A percentile compares a stretch with the other conserved stretches of the same genome.
Conservation (phyloP, 768 basidiomycete species). For the Mycena galericulata region DNA sequence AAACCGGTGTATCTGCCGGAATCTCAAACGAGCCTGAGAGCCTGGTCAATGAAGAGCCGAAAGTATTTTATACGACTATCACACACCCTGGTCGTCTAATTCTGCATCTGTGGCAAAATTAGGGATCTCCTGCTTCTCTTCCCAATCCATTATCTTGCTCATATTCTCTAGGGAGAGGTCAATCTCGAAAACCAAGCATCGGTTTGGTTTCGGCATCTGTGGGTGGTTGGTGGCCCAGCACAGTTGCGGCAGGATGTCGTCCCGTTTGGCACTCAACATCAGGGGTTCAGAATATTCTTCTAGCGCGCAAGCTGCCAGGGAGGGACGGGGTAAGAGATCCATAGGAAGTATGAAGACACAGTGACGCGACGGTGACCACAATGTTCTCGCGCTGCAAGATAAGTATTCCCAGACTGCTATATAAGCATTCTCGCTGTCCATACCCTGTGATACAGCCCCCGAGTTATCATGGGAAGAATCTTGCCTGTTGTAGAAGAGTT, state of each 20-base stretch:
- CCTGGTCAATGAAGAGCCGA: not conserved
- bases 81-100: not conserved
- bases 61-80: not conserved
- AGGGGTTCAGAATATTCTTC: no score
- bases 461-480: no score
- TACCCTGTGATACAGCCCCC: no score
- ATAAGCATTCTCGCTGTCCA: no score
- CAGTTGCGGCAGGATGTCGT: not conserved
- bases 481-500: no score
- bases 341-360: no score
- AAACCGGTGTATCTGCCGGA: not conserved
- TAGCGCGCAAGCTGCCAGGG: no score
- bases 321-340: no score
- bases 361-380: no score
- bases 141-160: not conserved
- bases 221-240: slow-evolving; percentile 7
- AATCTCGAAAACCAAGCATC: not conserved
- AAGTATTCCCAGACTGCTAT: no score
- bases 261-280: no score
- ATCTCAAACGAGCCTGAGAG: not conserved
- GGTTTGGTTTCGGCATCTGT: not conserved
- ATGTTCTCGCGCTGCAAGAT: no score
- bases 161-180: not conserved
- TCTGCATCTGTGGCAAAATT: slow-evolving; percentile 9
- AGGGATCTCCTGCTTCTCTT: not conserved